These are phyloP conservation scores for Microbotryum saponariae DNA, from an alignment of 1,284 basidiomycete species.

Conservation along the genomic window DNA sequence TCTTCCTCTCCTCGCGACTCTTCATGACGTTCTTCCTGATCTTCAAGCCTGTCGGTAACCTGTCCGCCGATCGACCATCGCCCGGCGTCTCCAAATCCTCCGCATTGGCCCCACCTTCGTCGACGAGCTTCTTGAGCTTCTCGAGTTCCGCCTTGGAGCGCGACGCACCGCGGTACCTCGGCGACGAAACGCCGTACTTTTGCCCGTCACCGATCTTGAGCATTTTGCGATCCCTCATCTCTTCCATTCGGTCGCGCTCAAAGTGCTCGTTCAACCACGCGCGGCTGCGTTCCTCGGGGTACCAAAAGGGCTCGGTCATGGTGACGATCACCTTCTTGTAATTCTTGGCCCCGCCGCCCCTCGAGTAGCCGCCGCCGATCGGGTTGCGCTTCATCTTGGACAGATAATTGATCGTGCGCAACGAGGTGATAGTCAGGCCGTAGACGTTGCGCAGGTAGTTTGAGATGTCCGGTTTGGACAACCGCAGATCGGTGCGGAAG, in stretches of 20 bases:
- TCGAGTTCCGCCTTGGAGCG: constrained; percentile 18
- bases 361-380: constrained; percentile 27
- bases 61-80: constrained; percentile 12
- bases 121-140: constrained; percentile 9
- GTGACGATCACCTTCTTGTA: constrained; percentile 36
- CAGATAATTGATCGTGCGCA: constrained; percentile 37
- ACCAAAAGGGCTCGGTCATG: constrained; percentile 36
- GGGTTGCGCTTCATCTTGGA: constrained; percentile 32
- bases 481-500: constrained; percentile 36
- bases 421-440: constrained; percentile 34
- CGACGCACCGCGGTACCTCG: constrained; percentile 27
- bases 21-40: constrained; percentile 27
- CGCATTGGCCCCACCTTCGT: constrained; percentile 14
- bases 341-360: constrained; percentile 28
- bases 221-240: constrained; percentile 32
- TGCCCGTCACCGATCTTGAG: constrained; percentile 32
- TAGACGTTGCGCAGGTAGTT: constrained; percentile 39
- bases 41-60: constrained; percentile 20
- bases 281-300: constrained; percentile 30
- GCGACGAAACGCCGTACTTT: constrained; percentile 24
- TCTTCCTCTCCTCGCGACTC: constrained; percentile 20
- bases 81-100: constrained; percentile 6
- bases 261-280: constrained; percentile 36
- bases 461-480: constrained; percentile 38
- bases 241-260: constrained; percentile 32